Base-by-base conservation (phyloP, 192 early-diverging fungal genomes). In the Cetraspora pellucida region DNA sequence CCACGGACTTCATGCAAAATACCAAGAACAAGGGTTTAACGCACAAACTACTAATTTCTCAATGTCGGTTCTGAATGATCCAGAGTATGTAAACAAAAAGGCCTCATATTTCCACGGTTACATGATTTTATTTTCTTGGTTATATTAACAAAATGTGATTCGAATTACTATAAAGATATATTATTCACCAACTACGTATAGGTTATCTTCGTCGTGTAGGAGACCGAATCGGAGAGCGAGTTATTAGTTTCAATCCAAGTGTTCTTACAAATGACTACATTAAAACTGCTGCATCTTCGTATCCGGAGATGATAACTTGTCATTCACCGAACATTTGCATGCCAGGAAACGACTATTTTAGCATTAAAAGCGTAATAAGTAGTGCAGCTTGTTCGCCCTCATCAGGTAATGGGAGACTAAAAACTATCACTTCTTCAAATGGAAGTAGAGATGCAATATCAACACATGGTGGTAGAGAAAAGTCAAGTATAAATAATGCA, bases 131-230 rank as follows among this genome's bases (percentile, higher is more conserved):
- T 10, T 59, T 17, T 2, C 6, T 28, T 52, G 6, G 44, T 23
- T n/a, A 17, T 21, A 27, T 10, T 16, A 17, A 46, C 14, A 25
- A 21, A 11, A 45, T 28, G 16, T 59, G 52, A 31, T 11, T 2
- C 28, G 19, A 14, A 8, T 52, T 21, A 28, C 25, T 65, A 17
- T 50, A 49, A 61, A 76, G 74, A 21, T 94, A 89, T 81, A 82
- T 94, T 27, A 87, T 94, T 71, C 91, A 94, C 78, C 87, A 89
- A 77, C 86, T 92, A 58, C 89, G 92, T n/a, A 85, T 94, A 13
- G 87, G 90, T 70, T 92, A 92, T 78, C 79, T 94, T 55, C 74
- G 83, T 31, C 87, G 89, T 21, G 81, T 92, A 16, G 91, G 91
- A 78, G 93, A 94, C 79, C 87, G 89, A 13, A 83, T 84, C 5